Conservation (phyloP, 805 yeast genomes). For the Candida andamanensis region DNA sequence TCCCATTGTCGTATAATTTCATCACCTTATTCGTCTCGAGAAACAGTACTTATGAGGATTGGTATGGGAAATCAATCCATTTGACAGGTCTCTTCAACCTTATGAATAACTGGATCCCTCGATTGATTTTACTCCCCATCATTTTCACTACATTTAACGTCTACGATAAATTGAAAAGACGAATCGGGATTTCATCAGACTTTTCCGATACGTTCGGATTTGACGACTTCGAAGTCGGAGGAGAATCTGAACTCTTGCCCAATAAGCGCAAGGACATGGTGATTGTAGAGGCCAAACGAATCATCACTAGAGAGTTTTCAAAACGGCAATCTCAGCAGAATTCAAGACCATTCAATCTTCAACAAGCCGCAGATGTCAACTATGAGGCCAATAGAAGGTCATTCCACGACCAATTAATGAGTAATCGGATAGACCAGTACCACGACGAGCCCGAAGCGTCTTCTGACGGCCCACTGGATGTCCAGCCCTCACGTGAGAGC, state of each 20-base stretch:
- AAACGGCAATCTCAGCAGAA: slow-evolving; percentile 16
- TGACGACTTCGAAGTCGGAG: slow-evolving; percentile 23
- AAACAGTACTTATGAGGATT: slow-evolving; percentile 56
- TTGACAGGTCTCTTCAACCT: slow-evolving; percentile 68
- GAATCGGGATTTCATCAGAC: slow-evolving; percentile 33
- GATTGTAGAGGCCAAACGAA: slow-evolving; percentile 40
- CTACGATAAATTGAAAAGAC: slow-evolving; percentile 54
- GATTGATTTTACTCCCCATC: slow-evolving; percentile 69
- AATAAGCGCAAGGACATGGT: slow-evolving; percentile 29
- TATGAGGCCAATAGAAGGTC: slow-evolving; percentile 23
- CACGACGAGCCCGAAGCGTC: slow-evolving; percentile 11
- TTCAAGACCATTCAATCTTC: slow-evolving; percentile 25
- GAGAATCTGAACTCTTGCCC: slow-evolving; percentile 13
- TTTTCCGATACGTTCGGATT: slow-evolving; percentile 36
- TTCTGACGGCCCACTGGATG: too few species aligned
- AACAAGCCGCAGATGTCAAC: slow-evolving; percentile 14
- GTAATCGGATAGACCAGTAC: slow-evolving; percentile 19
- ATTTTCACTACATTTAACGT: slow-evolving; percentile 57
- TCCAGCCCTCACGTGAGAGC: slow-evolving; percentile 2
- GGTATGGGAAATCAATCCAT: slow-evolving; percentile 72
- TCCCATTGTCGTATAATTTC: slow-evolving; percentile 78
- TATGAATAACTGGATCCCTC: slow-evolving; percentile 71
- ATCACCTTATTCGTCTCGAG: slow-evolving; percentile 57
- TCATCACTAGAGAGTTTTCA: slow-evolving; percentile 28
- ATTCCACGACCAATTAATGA: slow-evolving; percentile 17